Base-by-base conservation (phyloP, 2,329 filamentous ascomycete genomes). In the Juglanconis oblonga region DNA sequence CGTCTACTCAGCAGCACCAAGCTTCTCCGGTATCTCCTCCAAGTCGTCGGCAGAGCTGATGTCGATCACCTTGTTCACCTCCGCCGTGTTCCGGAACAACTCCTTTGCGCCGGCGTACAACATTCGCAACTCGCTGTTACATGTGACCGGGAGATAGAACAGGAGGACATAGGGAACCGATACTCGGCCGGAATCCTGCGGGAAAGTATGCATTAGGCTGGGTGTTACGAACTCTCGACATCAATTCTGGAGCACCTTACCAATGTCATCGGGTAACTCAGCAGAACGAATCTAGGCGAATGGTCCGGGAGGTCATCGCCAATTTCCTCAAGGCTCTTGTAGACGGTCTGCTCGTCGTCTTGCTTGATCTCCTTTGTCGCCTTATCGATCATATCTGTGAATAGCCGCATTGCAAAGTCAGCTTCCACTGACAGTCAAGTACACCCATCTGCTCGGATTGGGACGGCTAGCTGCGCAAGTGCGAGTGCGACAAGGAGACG, bases 61-160 rank as follows among this genome's bases (percentile, higher is more conserved):
- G 74, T 98, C 94, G 64, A 99, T 85, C 32, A 98, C 88, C 67
- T 85, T 86, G 57, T 89, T 88, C n/a, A 92, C 93, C 77, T 97
- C 92, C 61, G 91, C 91, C 57, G 91, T 96, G 71, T 91, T 96
- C 65, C 93, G 87, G 89, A 98, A 92, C 73, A 98, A 77, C 78
- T 99, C 95, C 76, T 97, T 97, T 48, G 95, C 95, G 44, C 93
- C 90, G 35, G 95, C 95, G 73, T 98, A 99, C 72, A 95, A 79
- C 95, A 98, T 98, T 67, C 91, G 87, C 71, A 90, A 80, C 71
- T 93, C 90, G 66, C 83, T 86, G 73, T 96, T 97, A 77, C 91
- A 95, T 52, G 94, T 97, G 55, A 88, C 89, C 7, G 95, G 95
- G 29, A 98, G 86, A 77, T 97, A 98, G 80, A 96, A 97, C 29